Evolutionary conservation across 2,329 filamentous ascomycete genomes (phyloP), one percentile per base, ranked within the genome.

Genomic region (Aspergillus ochraceus): DNA sequence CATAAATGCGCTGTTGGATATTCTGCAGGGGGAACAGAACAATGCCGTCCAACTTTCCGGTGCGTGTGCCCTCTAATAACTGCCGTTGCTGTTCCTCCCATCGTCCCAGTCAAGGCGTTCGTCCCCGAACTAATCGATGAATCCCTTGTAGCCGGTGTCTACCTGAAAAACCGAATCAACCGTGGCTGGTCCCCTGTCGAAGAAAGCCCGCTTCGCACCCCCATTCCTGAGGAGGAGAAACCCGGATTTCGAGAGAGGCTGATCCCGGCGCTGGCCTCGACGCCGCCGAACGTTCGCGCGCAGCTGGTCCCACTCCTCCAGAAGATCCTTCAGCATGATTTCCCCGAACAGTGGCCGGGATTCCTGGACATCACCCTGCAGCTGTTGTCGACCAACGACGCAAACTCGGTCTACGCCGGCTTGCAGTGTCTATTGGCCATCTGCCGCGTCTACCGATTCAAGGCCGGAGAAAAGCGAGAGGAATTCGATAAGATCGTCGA

Each of bases 401-500:
- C 92, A 19, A 84, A 87, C 57, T 94, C 92, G 0, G 92, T 98
- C 55, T 92, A 97, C 68, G 93, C 95, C 9, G 95, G 95, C 49
- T 83, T 98, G 66, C 94, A 98, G 79, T 98, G 95, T 74, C 83
- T 99, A 67, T 83, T 98, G 65, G 92, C 94, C 55, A 93, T 98
- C 71, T 98, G 94, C 83, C 90, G 93, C 61, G 92, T 96, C 58
- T 99, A 97, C 79, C 84, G 95, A 63, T 98, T 97, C 83, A 97
- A 97, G 82, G 86, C 87, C 52, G 91, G 91, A 51, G 91, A 91
- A 73, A 88, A 88, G 59, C 84, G 93, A 71, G 84, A 85, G 53
- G 92, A 98, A 73, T 96, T 99, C 71, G 93, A 97, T 77, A 92
- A 91, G 78, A 97, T 99, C 68, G 90, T 98, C 63, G 90, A 92